A percentile compares a stretch with the other conserved stretches of the same genome.
Conservation (phyloP, 805 yeast species). For the Lipomyces mesembrius region DNA sequence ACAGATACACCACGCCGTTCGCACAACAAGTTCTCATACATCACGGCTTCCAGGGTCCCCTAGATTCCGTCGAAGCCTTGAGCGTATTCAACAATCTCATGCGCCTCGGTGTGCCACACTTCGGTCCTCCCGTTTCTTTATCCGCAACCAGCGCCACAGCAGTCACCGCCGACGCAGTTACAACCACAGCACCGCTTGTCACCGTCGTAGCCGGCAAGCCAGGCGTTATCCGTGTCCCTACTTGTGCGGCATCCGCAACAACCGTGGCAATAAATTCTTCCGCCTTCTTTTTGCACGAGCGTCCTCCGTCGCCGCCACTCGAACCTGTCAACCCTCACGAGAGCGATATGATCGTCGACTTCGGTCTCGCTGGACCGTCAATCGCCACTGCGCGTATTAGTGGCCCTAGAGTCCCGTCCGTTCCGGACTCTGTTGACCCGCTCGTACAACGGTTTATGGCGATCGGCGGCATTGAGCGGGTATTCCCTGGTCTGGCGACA, state of each 20-base stretch:
- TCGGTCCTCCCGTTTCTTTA: background rate
- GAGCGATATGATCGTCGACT: constrained; percentile 4
- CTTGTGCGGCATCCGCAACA: constrained; percentile 8
- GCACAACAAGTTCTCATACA: constrained; percentile 28
- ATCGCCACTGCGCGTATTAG: background rate
- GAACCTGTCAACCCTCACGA: constrained; percentile 1
- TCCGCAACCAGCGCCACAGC: background rate
- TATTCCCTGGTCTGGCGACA: constrained; percentile 22
- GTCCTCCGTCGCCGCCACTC: constrained; percentile 28
- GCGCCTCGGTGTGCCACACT: constrained; percentile 1
- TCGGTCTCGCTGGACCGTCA: constrained; percentile 7
- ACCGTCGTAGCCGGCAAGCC: constrained; percentile 11
- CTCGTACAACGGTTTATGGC: constrained; percentile 15
- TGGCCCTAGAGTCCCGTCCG: background rate
- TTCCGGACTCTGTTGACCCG: background rate
- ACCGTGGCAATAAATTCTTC: background rate
- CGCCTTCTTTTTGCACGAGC: background rate
- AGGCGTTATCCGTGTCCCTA: constrained; percentile 9
- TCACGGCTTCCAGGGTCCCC: constrained; percentile 25
- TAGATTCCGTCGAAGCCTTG: constrained; percentile 30
- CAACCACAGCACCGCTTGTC: constrained; percentile 2
- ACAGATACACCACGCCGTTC: constrained; percentile 25
- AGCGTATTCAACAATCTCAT: constrained; percentile 20
- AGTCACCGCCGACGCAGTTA: background rate
- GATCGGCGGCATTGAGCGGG: constrained; percentile 16